Evolutionary conservation across 352 stramenopile species (phyloP), one percentile per base, ranked within the genome.

Genomic region (Blastocystis sp.): DNA sequence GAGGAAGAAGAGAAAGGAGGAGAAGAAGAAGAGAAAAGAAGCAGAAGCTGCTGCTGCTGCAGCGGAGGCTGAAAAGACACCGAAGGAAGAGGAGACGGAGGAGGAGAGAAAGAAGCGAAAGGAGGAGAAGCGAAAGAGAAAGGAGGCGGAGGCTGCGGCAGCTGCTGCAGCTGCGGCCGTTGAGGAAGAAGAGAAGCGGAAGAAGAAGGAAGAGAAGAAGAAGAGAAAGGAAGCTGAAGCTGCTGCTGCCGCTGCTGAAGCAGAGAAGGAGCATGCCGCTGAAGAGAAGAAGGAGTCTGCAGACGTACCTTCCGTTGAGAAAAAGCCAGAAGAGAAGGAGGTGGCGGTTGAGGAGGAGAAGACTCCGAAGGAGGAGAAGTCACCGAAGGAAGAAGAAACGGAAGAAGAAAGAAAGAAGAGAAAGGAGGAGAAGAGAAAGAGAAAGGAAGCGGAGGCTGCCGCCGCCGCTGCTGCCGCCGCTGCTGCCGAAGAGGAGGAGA

Each of bases 371-470:
- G 61, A 48, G 38, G 11, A 36, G 4, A 73, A 73, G 21, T 21
- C 18, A 53, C 29, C 44, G 49, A 46, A 38, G n/a, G 69, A 81
- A 61, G 49, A 59, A 44, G 29, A 64, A 0, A 44, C 36, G 16
- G 67, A 57, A 59, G 67, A 78, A 9, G 18, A 21, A 61, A 81
- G 48, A 44, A 78, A 61, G 67, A 63, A 44, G 42, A 81, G 40
- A 42, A 29, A 63, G 40, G 46, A 81, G 16, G 24, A 81, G 51
- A 63, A 64, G 51, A 61, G 44, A 63, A 0, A 40, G 27, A 64
- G 63, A 29, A 21, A 53, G 11, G 36, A 38, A 3, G 63, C 40
- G 7, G 48, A 1, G 38, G 61, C 32, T 9, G 61, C 61, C 38
- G 61, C 61, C 38, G 61, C 34, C 14, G 63, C 34, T 18, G 34